Conservation (phyloP, 164 flowering plant genomes). For the Cinnamomum chago region DNA sequence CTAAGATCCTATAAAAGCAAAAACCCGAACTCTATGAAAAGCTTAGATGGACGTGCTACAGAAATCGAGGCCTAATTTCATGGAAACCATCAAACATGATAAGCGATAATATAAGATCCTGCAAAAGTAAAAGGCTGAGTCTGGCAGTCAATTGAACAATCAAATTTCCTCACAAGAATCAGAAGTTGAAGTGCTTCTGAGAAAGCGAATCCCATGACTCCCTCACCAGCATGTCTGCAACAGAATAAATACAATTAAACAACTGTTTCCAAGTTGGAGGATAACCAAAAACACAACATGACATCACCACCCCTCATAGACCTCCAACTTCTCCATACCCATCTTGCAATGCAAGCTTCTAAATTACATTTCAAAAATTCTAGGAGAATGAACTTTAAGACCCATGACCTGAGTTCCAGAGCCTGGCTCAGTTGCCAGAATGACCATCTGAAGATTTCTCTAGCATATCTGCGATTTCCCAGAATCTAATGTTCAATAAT, state of each 20-base stretch:
- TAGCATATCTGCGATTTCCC: slow-evolving; percentile 79
- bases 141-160: slow-evolving; percentile 38
- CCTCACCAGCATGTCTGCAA: slow-evolving; percentile 76
- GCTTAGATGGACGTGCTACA: slow-evolving; percentile 7
- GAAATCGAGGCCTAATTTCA: slow-evolving; percentile 14
- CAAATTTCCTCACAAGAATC: slow-evolving; percentile 43
- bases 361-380: slow-evolving; percentile 27
- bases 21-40: slow-evolving; percentile 5
- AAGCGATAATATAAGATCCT: slow-evolving; percentile 13
- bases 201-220: slow-evolving; percentile 59
- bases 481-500: slow-evolving; percentile 63
- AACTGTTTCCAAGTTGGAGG: slow-evolving; percentile 32
- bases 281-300: slow-evolving; percentile 42
- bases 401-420: slow-evolving; percentile 60
- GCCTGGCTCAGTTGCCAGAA: slow-evolving; percentile 74
- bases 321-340: slow-evolving; percentile 35
- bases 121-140: slow-evolving; percentile 28
- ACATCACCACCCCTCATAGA: slow-evolving; percentile 37
- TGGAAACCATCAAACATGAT: neutral
- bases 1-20: neutral
- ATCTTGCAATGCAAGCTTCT: slow-evolving; percentile 41
- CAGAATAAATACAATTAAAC: slow-evolving; percentile 62
- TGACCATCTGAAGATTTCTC: slow-evolving; percentile 69
- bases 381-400: slow-evolving; percentile 32
- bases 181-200: slow-evolving; percentile 54